Evolutionary conservation across 2,329 filamentous ascomycete genomes (phyloP).

Genomic region (Aspergillus unguis): DNA sequence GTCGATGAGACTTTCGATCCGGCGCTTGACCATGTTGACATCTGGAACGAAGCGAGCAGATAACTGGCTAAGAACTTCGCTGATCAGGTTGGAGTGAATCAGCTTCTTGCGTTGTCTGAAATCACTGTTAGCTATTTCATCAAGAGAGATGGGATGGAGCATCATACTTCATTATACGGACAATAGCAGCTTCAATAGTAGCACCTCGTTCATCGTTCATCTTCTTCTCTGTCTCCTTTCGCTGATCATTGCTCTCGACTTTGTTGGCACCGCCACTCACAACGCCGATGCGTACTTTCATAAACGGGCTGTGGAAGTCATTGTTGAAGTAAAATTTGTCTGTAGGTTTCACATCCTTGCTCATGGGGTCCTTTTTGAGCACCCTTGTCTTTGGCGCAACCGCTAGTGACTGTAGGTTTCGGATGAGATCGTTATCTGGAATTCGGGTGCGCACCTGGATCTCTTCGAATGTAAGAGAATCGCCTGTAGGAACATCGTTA

Average conservation of each 20-base stretch:
- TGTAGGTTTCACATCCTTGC: constrained; percentile 69
- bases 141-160: background rate
- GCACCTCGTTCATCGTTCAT: constrained; percentile 49
- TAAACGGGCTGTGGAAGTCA: constrained; percentile 73
- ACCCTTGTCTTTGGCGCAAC: constrained; percentile 80
- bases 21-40: constrained; percentile 52
- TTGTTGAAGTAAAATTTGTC: constrained; percentile 83
- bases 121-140: background rate
- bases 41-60: constrained; percentile 50
- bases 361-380: constrained; percentile 73
- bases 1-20: constrained; percentile 53
- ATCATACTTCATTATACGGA: constrained; percentile 53
- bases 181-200: constrained; percentile 52
- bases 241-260: constrained; percentile 69
- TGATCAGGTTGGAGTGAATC: constrained; percentile 48
- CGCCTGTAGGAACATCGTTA: constrained; percentile 64
- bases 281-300: constrained; percentile 86
- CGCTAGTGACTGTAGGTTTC: constrained; percentile 76
- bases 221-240: constrained; percentile 50
- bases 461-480: constrained; percentile 63
- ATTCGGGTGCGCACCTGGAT: constrained; percentile 82
- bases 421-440: constrained; percentile 66
- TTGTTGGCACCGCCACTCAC: constrained; percentile 74
- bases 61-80: constrained; percentile 50
- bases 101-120: constrained; percentile 48